Evolutionary conservation across 164 flowering plant species (phyloP).

Genomic region (Dillenia turbinata): DNA sequence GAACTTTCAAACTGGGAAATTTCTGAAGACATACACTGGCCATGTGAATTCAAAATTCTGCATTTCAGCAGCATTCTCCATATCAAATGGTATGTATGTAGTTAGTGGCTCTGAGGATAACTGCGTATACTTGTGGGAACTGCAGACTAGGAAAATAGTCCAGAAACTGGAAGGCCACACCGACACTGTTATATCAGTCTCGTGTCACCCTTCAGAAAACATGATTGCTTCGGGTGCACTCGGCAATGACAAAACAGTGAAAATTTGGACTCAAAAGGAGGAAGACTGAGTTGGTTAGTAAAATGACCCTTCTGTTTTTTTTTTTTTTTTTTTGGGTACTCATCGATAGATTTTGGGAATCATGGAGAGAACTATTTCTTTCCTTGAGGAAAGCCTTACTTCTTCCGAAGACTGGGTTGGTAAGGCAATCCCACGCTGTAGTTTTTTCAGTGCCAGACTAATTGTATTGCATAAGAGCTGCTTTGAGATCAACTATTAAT

Average conservation of each 20-base stretch:
- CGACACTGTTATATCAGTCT: constrained; percentile 71
- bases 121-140: constrained; percentile 83
- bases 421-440: too few relatives aligned
- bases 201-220: constrained; percentile 80
- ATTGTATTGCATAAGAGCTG: too few relatives aligned
- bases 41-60: constrained; percentile 78
- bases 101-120: constrained; percentile 94
- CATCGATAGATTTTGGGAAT: too few relatives aligned
- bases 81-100: constrained; percentile 79
- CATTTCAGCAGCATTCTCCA: constrained; percentile 69
- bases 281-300: constrained; percentile 13
- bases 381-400: too few relatives aligned
- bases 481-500: too few relatives aligned
- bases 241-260: constrained; percentile 68
- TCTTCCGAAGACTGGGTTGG: too few relatives aligned
- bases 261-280: constrained; percentile 71
- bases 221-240: constrained; percentile 89
- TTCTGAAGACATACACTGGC: constrained; percentile 90
- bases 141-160: constrained; percentile 70
- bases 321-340: too few relatives aligned
- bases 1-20: constrained; percentile 81
- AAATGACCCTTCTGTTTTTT: too few relatives aligned
- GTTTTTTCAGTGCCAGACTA: too few relatives aligned
- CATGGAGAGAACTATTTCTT: too few relatives aligned
- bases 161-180: constrained; percentile 93